Evolutionary conservation across 179 eudicot genomes (phyloP), one percentile per base, ranked within the genome.

Genomic region (Heliamphora pulchella): DNA sequence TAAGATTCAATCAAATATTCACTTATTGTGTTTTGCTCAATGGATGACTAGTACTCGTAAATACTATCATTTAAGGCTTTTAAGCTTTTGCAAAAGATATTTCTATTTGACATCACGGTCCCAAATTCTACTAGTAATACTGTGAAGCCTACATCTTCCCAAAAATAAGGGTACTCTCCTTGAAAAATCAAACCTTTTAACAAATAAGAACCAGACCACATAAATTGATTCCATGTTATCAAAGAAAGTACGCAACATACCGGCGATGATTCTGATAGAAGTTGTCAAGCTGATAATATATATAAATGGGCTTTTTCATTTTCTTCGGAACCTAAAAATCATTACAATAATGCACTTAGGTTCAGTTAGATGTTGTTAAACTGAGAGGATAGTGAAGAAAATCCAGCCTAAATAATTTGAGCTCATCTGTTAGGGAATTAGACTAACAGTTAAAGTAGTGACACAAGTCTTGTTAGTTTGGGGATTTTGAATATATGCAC

Each of bases 251-350:
- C 39, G n/a, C 31, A 41, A 69, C 86, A 31, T 71, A 91, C 95
- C 93, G 77, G n/a, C 93, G 91, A 80, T 91, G 95, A 75, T 91
- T 91, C 80, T 91, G 95, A 79, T 90, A 91, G 87, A 90, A 88
- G 63, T 88, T 81, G 51, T 87, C 89, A 54, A 91, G 93, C 84
- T 90, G 89, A 82, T 91, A 91, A 79, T 90, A 91, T n/a, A 91
- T 74, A 20, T 82, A 91, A 31, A 91, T 79, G 18, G 95, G 93
- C 11, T 84, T 82, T 80, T 86, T 86, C 95, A 91, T 91, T 82
- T 79, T 78, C 86, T 87, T 87, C 0, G 82, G 91, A 57, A 89
- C 89, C 94, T 89, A 87, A 69, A 81, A 62, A 50, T 10, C 41
- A 20, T 18, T 46, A n/a, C 18, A 76, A 2, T 17, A 76, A 76